These are phyloP conservation scores for Eucalyptus cloeziana DNA, from an alignment of 345 rosid genomes.

Conservation along the genomic window DNA sequence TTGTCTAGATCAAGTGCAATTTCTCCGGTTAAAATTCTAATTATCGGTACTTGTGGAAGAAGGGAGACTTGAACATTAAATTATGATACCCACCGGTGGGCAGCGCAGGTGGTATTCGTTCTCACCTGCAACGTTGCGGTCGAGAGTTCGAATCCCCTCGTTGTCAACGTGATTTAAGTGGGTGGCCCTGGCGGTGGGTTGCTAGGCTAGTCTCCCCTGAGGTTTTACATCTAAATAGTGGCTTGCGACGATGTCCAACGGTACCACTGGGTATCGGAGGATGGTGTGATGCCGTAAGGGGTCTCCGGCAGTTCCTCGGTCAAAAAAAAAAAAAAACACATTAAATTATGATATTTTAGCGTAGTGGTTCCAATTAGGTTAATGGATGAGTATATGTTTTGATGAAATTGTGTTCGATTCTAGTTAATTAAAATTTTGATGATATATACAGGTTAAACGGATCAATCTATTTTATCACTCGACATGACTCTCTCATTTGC, in stretches of 20 bases:
- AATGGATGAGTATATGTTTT: neutral
- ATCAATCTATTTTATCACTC: neutral
- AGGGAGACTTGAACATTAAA: neutral
- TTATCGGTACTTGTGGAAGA: neutral
- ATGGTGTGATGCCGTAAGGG: too few species aligned
- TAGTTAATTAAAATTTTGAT: neutral
- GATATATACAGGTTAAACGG: neutral
- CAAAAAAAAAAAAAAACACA: neutral
- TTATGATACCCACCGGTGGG: neutral
- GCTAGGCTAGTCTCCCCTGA: too few species aligned
- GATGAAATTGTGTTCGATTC: neutral
- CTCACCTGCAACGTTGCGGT: too few species aligned
- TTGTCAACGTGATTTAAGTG: too few species aligned
- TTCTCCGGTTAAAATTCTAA: neutral
- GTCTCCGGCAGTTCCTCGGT: too few species aligned
- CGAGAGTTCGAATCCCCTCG: too few species aligned
- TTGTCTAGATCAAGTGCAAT: accelerated
- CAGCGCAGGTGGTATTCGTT: too few species aligned
- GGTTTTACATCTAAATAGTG: too few species aligned
- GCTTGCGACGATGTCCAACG: too few species aligned
- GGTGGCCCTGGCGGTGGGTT: too few species aligned
- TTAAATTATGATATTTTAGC: neutral
- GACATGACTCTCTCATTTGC: neutral
- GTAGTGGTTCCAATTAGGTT: neutral
- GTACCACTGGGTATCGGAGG: too few species aligned